These are phyloP conservation scores for Cordyceps sp. DNA, from an alignment of 2,329 filamentous ascomycete species.

Conservation along the genomic window DNA sequence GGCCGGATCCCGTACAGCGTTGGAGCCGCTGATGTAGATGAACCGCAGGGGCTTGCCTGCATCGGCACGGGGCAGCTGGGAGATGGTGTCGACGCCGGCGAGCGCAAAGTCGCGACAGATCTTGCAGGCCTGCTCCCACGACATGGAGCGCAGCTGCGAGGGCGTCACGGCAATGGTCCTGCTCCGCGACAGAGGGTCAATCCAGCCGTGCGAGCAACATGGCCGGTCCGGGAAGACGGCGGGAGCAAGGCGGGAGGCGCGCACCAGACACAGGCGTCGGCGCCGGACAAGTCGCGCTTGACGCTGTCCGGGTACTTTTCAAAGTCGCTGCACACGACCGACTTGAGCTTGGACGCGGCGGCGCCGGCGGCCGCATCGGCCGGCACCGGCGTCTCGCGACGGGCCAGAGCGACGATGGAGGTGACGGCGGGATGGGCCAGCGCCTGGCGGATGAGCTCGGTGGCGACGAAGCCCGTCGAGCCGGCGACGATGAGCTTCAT, in stretches of 20 bases:
- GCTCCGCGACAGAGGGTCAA: too few species aligned
- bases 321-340: conserved; percentile 22
- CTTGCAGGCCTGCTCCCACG: conserved; percentile 18
- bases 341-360: conserved; percentile 20
- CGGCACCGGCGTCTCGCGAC: conserved; percentile 16
- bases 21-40: conserved; percentile 30
- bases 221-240: too few species aligned
- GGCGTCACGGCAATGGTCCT: conserved; percentile 26
- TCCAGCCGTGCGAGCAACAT: too few species aligned
- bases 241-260: too few species aligned
- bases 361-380: conserved; percentile 6
- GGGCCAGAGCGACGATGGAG: conserved; percentile 23
- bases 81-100: conserved; percentile 17
- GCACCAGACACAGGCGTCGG: conserved; percentile 26
- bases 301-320: conserved; percentile 20
- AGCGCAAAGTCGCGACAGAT: conserved; percentile 21
- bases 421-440: conserved; percentile 18
- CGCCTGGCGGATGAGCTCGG: conserved; percentile 25
- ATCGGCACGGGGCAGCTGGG: conserved; percentile 7
- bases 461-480: conserved; percentile 23
- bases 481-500: conserved; percentile 29
- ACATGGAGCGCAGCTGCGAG: conserved; percentile 10
- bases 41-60: conserved; percentile 23
- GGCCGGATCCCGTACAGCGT: conserved; percentile 24
- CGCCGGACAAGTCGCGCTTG: conserved; percentile 20